Base-by-base conservation (phyloP, 345 rosid species). In the Barbarea vulgaris region DNA sequence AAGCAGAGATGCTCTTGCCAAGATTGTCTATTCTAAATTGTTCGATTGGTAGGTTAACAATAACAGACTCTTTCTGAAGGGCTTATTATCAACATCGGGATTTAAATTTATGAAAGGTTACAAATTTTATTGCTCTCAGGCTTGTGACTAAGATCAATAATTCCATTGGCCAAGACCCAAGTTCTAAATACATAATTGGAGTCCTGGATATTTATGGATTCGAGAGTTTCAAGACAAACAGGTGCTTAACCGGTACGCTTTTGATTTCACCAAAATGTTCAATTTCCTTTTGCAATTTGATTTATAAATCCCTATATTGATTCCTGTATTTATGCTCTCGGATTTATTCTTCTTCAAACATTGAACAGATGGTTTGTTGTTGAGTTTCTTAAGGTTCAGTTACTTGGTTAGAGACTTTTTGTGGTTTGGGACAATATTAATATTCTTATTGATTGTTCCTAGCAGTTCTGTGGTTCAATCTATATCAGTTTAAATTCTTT, bases 211-310 rank as follows among this genome's bases (percentile, higher is more conserved):
- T 95, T 72, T 95, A 95, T 83, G 98, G 99, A 81, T 95, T 95
- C 72, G 99, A 95, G 89, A 95, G 97, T 95, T 95, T 95, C 89
- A 90, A 95, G 96, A 95, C 98, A 87, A 95, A 95, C 99, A 95
- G 99, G 99, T 95, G 99, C 99, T 87, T 89, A 83, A 80, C 90
- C 64, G 97, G 99, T 92, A 92, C 65, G 96, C 96, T 84, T 81
- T 89, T 85, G 62, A 79, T 79, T 84, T 87, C 88, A 73, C 86
- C 73, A 73, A 77, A 78, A 79, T 72, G 80, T 72, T 69, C 75
- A 33, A 44, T 69, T 54, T 63, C 66, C 65, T 69, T 69, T 34
- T 53, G 65, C 39, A 4, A 34, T 39, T 70, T 69, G 71, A 46
- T 76, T 48, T 24, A 11, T 34, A 2, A 42, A 48, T 12, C 48